phyloP scores from a whole-genome alignment of 176 grass and related monocot species.

The Oropetium thomaeum region DNA sequence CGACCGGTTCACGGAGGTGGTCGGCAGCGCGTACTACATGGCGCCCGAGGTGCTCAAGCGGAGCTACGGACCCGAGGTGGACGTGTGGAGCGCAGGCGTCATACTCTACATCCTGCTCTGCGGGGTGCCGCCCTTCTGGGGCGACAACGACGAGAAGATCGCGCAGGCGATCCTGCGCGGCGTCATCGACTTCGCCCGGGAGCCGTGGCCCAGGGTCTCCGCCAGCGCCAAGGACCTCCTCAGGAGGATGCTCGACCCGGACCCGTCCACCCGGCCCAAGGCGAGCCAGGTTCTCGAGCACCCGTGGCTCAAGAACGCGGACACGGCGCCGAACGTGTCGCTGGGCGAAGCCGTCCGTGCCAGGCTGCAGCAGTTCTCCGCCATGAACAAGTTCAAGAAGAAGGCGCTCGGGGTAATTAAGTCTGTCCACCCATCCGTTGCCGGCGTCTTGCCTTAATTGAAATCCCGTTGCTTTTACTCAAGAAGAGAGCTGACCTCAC shows the following conservation, averaged over 20 bases:
- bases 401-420: constrained; percentile 50
- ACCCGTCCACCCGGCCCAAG: constrained; percentile 46
- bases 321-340: constrained; percentile 54
- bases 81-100: constrained; percentile 89
- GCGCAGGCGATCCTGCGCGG: constrained; percentile 66
- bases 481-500: neutral
- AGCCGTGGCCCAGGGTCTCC: constrained; percentile 73
- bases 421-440: too few relatives aligned
- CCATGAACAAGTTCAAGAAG: constrained; percentile 90
- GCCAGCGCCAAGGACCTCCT: constrained; percentile 80
- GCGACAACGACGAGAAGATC: constrained; percentile 85
- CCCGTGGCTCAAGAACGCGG: constrained; percentile 79
- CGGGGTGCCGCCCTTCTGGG: constrained; percentile 83
- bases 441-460: too few relatives aligned
- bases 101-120: constrained; percentile 93
- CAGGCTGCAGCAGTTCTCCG: constrained; percentile 67
- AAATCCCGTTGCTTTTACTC: neutral
- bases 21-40: constrained; percentile 92
- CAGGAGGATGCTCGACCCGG: constrained; percentile 61
- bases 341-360: constrained; percentile 58
- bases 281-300: constrained; percentile 75
- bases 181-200: constrained; percentile 53
- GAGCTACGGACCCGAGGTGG: constrained; percentile 69
- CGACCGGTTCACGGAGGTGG: constrained; percentile 75
- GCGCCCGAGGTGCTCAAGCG: constrained; percentile 72